phyloP scores from a whole-genome alignment of 768 basidiomycete species.

The Calvatia gigantea region DNA sequence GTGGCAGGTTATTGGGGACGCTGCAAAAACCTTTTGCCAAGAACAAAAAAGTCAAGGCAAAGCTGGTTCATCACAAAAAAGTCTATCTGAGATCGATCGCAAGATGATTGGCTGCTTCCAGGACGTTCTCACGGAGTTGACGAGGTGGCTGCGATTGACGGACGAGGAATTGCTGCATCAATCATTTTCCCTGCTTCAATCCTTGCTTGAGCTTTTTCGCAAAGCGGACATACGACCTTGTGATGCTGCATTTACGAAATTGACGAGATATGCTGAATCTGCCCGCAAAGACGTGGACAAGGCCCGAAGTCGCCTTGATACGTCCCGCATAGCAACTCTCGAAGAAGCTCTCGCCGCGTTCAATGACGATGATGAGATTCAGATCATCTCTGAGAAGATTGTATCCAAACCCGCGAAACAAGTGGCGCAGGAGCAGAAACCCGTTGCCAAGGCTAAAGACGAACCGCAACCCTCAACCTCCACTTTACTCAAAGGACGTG shows the following conservation, averaged over 20 bases:
- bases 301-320: slow-evolving; percentile 51
- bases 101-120: slow-evolving; percentile 79
- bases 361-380: slow-evolving; percentile 58
- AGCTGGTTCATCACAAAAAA: slow-evolving; percentile 29
- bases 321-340: slow-evolving; percentile 58
- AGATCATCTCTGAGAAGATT: slow-evolving; percentile 37
- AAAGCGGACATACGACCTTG: slow-evolving; percentile 55
- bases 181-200: slow-evolving; percentile 78
- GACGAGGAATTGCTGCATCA: slow-evolving; percentile 91
- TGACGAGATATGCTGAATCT: slow-evolving; percentile 62
- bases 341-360: slow-evolving; percentile 66
- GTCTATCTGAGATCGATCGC: slow-evolving; percentile 55
- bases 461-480: slow-evolving; percentile 9
- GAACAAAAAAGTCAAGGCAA: slow-evolving; percentile 20
- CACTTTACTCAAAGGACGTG: not conserved
- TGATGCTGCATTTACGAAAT: slow-evolving; percentile 54
- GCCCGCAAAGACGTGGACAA: slow-evolving; percentile 48
- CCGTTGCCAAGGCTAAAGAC: slow-evolving; percentile 1
- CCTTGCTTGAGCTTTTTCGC: slow-evolving; percentile 74
- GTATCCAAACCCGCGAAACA: not conserved
- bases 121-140: slow-evolving; percentile 72
- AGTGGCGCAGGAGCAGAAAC: slow-evolving; percentile 2
- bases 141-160: slow-evolving; percentile 88
- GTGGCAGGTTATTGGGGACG: slow-evolving; percentile 74
- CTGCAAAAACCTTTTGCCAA: slow-evolving; percentile 34